Conservation (phyloP, 345 rosid genomes). For the Arabis hirsuta region DNA sequence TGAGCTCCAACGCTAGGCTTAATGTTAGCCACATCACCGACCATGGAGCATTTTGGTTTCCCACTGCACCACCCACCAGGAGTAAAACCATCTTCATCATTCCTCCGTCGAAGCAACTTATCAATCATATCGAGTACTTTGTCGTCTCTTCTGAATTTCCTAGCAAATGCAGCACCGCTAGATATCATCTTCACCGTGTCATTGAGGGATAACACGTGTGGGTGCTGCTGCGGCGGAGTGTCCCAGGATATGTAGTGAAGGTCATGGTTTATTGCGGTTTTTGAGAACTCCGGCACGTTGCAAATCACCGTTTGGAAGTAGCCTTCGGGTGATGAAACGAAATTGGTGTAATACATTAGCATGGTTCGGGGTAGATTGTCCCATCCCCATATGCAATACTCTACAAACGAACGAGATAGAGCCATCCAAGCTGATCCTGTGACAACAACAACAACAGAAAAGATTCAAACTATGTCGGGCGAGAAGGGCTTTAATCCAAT, state of each 20-base stretch:
- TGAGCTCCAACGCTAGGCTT: conserved; percentile 78
- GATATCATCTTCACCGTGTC: conserved; percentile 64
- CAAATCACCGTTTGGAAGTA: conserved; percentile 96
- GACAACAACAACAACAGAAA: conserved; percentile 9
- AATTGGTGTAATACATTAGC: conserved; percentile 93
- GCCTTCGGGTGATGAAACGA: conserved; percentile 96
- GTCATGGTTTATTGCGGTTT: conserved; percentile 83
- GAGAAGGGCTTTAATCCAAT: background rate
- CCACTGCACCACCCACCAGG: conserved; percentile 98
- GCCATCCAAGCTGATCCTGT: conserved; percentile 99
- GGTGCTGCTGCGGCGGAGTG: conserved; percentile 91
- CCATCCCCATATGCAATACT: conserved; percentile 98
- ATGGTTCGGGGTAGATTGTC: conserved; percentile 93
- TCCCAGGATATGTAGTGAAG: conserved; percentile 97
- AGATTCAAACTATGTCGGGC: background rate
- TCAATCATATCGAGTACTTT: conserved; percentile 77
- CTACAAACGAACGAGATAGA: conserved; percentile 81
- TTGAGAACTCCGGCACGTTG: conserved; percentile 78
- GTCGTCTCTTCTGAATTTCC: conserved; percentile 70
- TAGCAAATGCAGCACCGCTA: conserved; percentile 88
- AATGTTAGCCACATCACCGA: conserved; percentile 66
- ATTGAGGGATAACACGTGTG: conserved; percentile 77
- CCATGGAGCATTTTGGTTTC: conserved; percentile 64
- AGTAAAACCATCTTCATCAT: conserved; percentile 58
- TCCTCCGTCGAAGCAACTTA: conserved; percentile 60